Evolutionary conservation across 2,329 filamentous ascomycete species (phyloP), one percentile per base, ranked within the genome.

Genomic region (Pyricularia pennisetigena): DNA sequence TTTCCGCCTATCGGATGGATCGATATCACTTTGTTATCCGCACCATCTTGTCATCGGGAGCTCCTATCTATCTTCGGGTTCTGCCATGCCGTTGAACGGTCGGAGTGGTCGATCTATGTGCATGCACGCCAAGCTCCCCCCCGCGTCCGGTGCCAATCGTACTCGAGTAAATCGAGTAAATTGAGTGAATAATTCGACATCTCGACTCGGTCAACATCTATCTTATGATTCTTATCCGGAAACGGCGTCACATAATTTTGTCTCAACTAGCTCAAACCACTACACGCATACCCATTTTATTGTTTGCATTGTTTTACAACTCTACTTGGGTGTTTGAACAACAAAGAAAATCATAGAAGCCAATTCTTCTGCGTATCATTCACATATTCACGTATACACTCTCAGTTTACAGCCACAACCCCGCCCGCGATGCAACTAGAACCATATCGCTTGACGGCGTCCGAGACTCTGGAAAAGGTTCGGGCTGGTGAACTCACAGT

Each of bases 401-500:
- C 5, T 26, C 4, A 23, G 26, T 26, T 9, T 12, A 26, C 1
- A 16, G 10, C 2, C 23, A 7, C 23, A 8, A 20, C 3, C 9
- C 2, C 26, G 4, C n/a, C 14, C 57, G 7, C 4, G 9, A 62
- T 66, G 30, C 24, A 14, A 24, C 20, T 23, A 6, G 67, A 68
- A 35, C 54, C 41, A 14, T 68, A 67, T 61, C 67, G 23, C 14
- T 62, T 82, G 12, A 83, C 81, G 0, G 83, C 83, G 7, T 78
- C 76, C 1, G 72, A 84, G 71, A 79, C 75, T 0, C 70, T 79
- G 1, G 71, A 75, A 1, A 75, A 76, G 16, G 76, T 85, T 67
- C 76, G 74, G 30, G 72, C 74, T 3, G 79, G 79, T 5, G 73
- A 78, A 0, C 71, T 86, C 1, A 83, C 82, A 0, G 80, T 86